phyloP scores from a whole-genome alignment of 2,329 filamentous ascomycete species.

The Penicillium sp. region DNA sequence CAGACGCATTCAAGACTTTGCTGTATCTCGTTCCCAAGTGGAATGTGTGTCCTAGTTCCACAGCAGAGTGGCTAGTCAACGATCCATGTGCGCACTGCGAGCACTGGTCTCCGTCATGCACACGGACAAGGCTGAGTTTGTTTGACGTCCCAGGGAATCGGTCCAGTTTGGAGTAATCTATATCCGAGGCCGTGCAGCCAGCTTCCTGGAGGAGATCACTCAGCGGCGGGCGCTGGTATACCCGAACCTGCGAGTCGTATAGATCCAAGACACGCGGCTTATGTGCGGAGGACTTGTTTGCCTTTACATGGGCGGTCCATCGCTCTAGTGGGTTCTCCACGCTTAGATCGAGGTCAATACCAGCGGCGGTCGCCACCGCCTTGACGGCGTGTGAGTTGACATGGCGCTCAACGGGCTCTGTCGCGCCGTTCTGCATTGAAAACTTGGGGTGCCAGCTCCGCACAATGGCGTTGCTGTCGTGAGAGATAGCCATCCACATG shows the following conservation, averaged over 20 bases:
- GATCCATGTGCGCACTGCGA: conserved; percentile 64
- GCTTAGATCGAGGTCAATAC: conserved; percentile 68
- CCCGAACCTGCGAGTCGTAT: conserved; percentile 42
- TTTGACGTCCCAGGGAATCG: conserved; percentile 41
- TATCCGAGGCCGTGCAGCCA: conserved; percentile 28
- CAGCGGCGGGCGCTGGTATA: conserved; percentile 40
- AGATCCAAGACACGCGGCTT: conserved; percentile 38
- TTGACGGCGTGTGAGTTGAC: conserved; percentile 66
- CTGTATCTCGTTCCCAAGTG: conserved; percentile 89
- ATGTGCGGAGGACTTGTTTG: conserved; percentile 24
- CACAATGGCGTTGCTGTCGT: conserved; percentile 65
- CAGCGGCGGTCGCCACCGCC: conserved; percentile 44
- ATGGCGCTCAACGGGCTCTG: conserved; percentile 38
- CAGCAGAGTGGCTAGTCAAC: conserved; percentile 67
- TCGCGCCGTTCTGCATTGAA: conserved; percentile 29
- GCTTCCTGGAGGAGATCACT: conserved; percentile 34
- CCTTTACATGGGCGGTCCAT: conserved; percentile 49
- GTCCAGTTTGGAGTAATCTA: conserved; percentile 37
- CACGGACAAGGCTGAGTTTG: conserved; percentile 62
- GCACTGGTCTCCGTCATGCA: conserved; percentile 68
- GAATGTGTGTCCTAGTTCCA: conserved; percentile 95
- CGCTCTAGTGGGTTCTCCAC: conserved; percentile 59
- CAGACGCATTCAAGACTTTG: conserved; percentile 64
- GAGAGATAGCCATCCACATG: conserved; percentile 42
- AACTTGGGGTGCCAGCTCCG: conserved; percentile 65